Percentiles rank a stretch among this genome's conserved stretches.
Conservation (phyloP, 1,139 yeast species). For the Hyphopichia wangnamkhiaoensis region DNA sequence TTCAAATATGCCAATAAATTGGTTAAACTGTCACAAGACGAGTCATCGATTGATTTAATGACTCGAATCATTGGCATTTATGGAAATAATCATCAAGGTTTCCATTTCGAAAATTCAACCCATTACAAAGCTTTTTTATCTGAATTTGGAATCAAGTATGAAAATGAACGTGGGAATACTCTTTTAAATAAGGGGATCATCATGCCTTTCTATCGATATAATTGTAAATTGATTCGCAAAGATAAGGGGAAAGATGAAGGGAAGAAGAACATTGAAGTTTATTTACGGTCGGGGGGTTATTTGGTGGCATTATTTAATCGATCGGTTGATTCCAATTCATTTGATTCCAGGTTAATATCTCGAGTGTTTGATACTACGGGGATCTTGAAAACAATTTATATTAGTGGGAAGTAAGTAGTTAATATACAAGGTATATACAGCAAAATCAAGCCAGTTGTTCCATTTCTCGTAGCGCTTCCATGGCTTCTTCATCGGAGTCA, state of each 20-base stretch:
- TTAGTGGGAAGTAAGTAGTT: slow-evolving; percentile 16
- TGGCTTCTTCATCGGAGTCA: slow-evolving; percentile 30
- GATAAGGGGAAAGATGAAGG: slow-evolving; percentile 16
- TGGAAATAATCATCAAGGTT: slow-evolving; percentile 32
- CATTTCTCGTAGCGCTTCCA: slow-evolving; percentile 43
- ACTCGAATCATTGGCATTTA: slow-evolving; percentile 51
- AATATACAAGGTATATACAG: neutral
- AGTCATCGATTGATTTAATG: slow-evolving; percentile 31
- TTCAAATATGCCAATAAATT: slow-evolving; percentile 41
- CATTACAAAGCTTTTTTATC: slow-evolving; percentile 54
- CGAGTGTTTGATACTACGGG: slow-evolving; percentile 43
- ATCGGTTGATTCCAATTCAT: slow-evolving; percentile 20
- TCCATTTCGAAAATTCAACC: slow-evolving; percentile 43
- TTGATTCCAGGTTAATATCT: slow-evolving; percentile 47
- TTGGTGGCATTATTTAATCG: slow-evolving; percentile 53
- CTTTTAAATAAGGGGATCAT: slow-evolving; percentile 48
- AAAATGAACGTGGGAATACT: slow-evolving; percentile 23
- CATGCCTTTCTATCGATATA: slow-evolving; percentile 51
- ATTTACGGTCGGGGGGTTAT: slow-evolving; percentile 58
- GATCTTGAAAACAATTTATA: slow-evolving; percentile 42
- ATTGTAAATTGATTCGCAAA: slow-evolving; percentile 43
- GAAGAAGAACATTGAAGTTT: slow-evolving; percentile 35
- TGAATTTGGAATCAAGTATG: slow-evolving; percentile 55
- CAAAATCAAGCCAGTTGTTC: slow-evolving; percentile 11
- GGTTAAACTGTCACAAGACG: slow-evolving; percentile 23